Evolutionary conservation across 768 basidiomycete genomes (phyloP).

Genomic region (Collybia sordida): DNA sequence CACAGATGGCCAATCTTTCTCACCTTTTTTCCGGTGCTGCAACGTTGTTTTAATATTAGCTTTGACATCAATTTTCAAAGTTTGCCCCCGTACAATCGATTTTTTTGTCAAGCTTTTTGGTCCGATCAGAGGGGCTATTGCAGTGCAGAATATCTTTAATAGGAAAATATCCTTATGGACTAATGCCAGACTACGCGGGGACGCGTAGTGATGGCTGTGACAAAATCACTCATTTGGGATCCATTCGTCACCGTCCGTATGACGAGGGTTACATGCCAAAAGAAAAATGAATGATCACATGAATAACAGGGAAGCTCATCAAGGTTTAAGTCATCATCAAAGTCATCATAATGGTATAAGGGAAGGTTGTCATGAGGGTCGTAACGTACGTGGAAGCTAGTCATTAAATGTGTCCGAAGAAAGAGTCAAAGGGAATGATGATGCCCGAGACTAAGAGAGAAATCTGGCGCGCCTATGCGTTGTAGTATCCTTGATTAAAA

Average conservation of each 20-base stretch:
- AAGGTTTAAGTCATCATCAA: slow-evolving; percentile 19
- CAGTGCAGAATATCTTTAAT: slow-evolving; percentile 6
- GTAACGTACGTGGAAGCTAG: slow-evolving; percentile 27
- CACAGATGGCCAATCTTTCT: slow-evolving; percentile 22
- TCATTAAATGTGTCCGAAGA: slow-evolving; percentile 28
- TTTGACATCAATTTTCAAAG: slow-evolving; percentile 3
- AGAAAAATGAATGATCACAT: slow-evolving; percentile 11
- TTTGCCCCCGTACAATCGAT: slow-evolving; percentile 1
- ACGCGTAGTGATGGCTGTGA: slow-evolving; percentile 8
- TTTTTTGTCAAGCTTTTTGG: neutral
- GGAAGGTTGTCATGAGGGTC: slow-evolving; percentile 29
- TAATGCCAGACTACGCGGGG: neutral
- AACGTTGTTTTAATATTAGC: slow-evolving; percentile 50
- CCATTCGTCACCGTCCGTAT: slow-evolving; percentile 3
- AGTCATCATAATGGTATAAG: slow-evolving; percentile 25
- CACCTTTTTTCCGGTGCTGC: slow-evolving; percentile 20
- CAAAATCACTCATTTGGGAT: neutral
- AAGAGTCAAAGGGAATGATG: slow-evolving; percentile 24
- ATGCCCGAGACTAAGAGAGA: slow-evolving; percentile 20
- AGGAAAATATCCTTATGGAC: slow-evolving; percentile 12
- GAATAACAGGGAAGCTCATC: slow-evolving; percentile 15
- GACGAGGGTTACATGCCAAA: slow-evolving; percentile 1
- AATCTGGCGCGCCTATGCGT: slow-evolving; percentile 35
- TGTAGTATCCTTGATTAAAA: slow-evolving; percentile 47
- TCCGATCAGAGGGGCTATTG: slow-evolving; percentile 18